Percentiles rank a stretch among this genome's conserved stretches.
These are phyloP conservation scores for Pachyrhizus erosus DNA, from an alignment of 306 rosid genomes.

Conservation along the genomic window DNA sequence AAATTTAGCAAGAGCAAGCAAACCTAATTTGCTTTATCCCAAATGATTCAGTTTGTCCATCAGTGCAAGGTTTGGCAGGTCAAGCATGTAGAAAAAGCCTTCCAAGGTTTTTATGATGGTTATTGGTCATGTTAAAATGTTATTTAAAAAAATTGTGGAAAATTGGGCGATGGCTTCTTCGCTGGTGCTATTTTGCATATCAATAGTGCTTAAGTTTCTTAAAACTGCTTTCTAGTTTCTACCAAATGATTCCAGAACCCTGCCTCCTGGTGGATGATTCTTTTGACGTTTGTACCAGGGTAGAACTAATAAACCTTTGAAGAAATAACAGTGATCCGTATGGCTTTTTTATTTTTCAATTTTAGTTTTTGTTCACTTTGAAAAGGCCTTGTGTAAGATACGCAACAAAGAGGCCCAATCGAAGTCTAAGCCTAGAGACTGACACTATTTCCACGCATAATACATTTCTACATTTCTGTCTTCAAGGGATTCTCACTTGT, in stretches of 20 bases:
- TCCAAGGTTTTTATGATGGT: constrained; percentile 27
- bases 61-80: constrained; percentile 35
- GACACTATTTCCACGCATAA: neutral
- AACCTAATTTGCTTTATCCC: constrained; percentile 32
- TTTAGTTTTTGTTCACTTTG: neutral
- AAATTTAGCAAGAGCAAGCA: constrained; percentile 63
- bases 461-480: neutral
- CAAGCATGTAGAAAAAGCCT: constrained; percentile 6
- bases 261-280: constrained; percentile 24
- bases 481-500: constrained; percentile 1
- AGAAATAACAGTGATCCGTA: constrained; percentile 22
- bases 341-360: neutral
- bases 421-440: neutral
- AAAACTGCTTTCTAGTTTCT: neutral
- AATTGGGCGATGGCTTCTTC: neutral
- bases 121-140: neutral
- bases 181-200: constrained; percentile 13
- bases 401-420: neutral
- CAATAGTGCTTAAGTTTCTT: constrained; percentile 45
- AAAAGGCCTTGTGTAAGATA: constrained; percentile 5
- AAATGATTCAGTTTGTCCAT: constrained; percentile 34
- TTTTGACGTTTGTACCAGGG: neutral
- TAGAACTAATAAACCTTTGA: constrained; percentile 8
- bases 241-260: constrained; percentile 26
- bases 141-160: constrained; percentile 13